phyloP scores from a whole-genome alignment of 495 filamentous ascomycete genomes.

The Lindgomyces ingoldianus region DNA sequence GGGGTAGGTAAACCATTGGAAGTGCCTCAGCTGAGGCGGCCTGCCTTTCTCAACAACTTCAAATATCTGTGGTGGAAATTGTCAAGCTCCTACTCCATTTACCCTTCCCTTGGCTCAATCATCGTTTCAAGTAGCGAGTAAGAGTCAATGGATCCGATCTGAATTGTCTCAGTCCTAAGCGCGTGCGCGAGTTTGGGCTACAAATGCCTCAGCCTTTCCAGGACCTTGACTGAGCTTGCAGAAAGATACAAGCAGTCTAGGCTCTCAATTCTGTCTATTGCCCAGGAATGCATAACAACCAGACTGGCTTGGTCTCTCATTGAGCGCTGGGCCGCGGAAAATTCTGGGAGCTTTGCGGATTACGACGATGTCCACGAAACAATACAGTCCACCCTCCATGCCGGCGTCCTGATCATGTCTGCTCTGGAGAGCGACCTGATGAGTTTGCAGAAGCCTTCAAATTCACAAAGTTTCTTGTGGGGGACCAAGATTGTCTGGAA shows the following conservation, averaged over 20 bases:
- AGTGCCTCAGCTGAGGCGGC: too few relatives aligned
- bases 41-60: too few relatives aligned
- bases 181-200: background rate
- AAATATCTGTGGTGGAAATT: too few relatives aligned
- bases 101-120: too few relatives aligned
- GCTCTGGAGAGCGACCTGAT: background rate
- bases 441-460: background rate
- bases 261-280: background rate
- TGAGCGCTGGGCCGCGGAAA: background rate
- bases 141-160: background rate
- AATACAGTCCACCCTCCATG: background rate
- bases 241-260: background rate
- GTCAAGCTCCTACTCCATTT: too few relatives aligned
- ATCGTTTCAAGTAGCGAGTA: too few relatives aligned
- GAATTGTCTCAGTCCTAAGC: background rate
- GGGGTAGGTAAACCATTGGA: too few relatives aligned
- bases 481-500: conserved; percentile 25
- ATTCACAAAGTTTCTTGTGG: background rate
- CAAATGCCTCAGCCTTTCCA: background rate
- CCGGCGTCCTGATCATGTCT: background rate
- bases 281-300: background rate
- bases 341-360: background rate
- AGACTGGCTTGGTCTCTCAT: background rate
- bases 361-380: background rate
- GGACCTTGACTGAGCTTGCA: background rate